These are phyloP conservation scores for Hirschfeldia incana DNA, from an alignment of 345 rosid species.

Conservation along the genomic window DNA sequence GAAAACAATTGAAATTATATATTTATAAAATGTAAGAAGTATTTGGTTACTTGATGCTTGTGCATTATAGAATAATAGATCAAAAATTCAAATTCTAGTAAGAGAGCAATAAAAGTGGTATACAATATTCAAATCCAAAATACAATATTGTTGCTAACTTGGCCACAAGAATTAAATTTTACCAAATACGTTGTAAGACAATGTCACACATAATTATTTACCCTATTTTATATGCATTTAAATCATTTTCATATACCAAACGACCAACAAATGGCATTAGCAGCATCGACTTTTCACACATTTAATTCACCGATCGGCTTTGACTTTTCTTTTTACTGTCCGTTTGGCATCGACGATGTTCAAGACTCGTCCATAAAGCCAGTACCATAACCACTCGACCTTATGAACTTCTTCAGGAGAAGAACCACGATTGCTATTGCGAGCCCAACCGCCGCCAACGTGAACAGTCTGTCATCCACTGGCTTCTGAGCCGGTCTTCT, in stretches of 20 bases:
- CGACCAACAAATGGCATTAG: background rate
- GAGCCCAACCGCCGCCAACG: constrained; percentile 87
- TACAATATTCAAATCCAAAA: constrained; percentile 16
- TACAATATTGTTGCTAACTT: constrained; percentile 8
- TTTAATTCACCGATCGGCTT: constrained; percentile 17
- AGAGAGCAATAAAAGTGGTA: background rate
- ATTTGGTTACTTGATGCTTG: too few species aligned
- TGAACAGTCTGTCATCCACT: constrained; percentile 76
- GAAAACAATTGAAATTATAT: too few species aligned
- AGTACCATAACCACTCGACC: constrained; percentile 75
- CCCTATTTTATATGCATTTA: constrained; percentile 24
- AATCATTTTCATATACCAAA: constrained; percentile 11
- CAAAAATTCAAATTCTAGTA: background rate
- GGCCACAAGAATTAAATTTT: constrained; percentile 23
- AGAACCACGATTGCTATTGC: constrained; percentile 83
- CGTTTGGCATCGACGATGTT: background rate
- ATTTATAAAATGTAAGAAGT: too few species aligned
- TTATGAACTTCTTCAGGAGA: constrained; percentile 81
- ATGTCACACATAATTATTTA: constrained; percentile 33
- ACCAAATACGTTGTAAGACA: constrained; percentile 27
- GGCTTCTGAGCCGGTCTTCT: constrained; percentile 55
- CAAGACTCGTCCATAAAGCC: constrained; percentile 80
- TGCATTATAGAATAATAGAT: background rate
- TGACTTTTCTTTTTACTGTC: background rate
- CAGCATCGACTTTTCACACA: constrained; percentile 9